Evolutionary conservation across 768 basidiomycete species (phyloP), one percentile per base, ranked within the genome.

Genomic region (Rhodotorula graminis): DNA sequence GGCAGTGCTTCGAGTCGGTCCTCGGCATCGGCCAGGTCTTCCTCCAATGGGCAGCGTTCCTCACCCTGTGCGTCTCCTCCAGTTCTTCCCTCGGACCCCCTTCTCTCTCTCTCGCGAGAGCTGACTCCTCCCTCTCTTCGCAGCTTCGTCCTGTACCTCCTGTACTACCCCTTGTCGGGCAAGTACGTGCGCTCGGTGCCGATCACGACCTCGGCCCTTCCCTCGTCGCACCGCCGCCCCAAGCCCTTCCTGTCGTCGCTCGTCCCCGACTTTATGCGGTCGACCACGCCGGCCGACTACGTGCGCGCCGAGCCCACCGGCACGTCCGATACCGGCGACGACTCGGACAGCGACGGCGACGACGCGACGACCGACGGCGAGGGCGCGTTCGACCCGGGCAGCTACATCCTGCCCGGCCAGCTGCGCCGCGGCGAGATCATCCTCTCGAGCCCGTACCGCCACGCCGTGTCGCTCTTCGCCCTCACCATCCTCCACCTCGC

Each of bases 91-190:
- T n/a, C n/a, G n/a, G n/a, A n/a, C n/a, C n/a, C n/a, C n/a, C n/a
- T n/a, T n/a, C n/a, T n/a, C n/a, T n/a, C n/a, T n/a, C n/a, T n/a
- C n/a, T n/a, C n/a, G n/a, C n/a, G n/a, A n/a, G n/a, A 37, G 29
- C 68, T 69, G 37, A 37, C 63, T 37, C 27, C 59, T 40, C 37
- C 12, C 49, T 9, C 42, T n/a, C 1, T 31, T 14, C n/a, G 9
- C 75, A 97, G 94, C 57, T 84, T 97, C 69, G 85, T 94, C 0
- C 86, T 99, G 4, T 98, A 91, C 82, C 88, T 99, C 83, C 83
- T 90, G 53, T 98, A 93, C 83, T 98, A 92, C 80, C 96, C 96
- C 0, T 82, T 85, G 12, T 87, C 90, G 77, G 87, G 90, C 79
- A 96, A 94, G 82, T 90, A 88, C 79, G 81, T 78, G 31, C 67